These are phyloP conservation scores for Aspergillus sp. DNA, from an alignment of 2,329 filamentous ascomycete species.

Conservation along the genomic window DNA sequence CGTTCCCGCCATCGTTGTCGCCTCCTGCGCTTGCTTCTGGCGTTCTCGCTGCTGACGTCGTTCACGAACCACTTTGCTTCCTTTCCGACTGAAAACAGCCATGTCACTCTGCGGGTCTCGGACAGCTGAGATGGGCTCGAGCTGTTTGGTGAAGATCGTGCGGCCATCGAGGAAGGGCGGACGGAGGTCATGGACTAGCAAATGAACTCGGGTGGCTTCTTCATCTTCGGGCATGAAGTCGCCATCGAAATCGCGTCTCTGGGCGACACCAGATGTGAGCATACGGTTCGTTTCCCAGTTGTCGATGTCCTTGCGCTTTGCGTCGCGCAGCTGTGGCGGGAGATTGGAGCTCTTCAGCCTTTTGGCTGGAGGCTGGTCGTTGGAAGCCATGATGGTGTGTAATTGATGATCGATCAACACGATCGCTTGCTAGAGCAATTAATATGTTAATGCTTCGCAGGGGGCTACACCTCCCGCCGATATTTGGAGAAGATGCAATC, in stretches of 20 bases:
- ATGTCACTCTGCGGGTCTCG: slow-evolving; percentile 95
- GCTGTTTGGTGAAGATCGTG: slow-evolving; percentile 94
- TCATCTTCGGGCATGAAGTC: slow-evolving; percentile 85
- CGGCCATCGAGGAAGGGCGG: slow-evolving; percentile 94
- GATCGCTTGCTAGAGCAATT: background rate
- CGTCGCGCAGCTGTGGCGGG: slow-evolving; percentile 40
- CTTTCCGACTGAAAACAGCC: slow-evolving; percentile 96
- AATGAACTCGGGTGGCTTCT: slow-evolving; percentile 82
- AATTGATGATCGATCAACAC: background rate
- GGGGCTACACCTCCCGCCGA: slow-evolving; percentile 8
- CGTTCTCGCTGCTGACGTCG: slow-evolving; percentile 88
- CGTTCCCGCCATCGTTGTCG: slow-evolving; percentile 89
- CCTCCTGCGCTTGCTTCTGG: slow-evolving; percentile 90
- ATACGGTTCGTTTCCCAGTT: slow-evolving; percentile 99
- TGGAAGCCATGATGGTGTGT: slow-evolving; percentile 33
- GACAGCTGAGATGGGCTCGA: slow-evolving; percentile 92
- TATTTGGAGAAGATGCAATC: slow-evolving; percentile 3
- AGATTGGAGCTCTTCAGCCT: slow-evolving; percentile 42
- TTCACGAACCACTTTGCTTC: slow-evolving; percentile 89
- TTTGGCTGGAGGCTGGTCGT: slow-evolving; percentile 43
- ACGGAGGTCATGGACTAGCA: slow-evolving; percentile 89
- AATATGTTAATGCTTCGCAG: background rate
- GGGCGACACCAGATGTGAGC: slow-evolving; percentile 93
- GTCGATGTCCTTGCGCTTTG: slow-evolving; percentile 88
- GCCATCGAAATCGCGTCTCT: slow-evolving; percentile 75